These are phyloP conservation scores for Citrus hindsii DNA, from an alignment of 345 rosid species.

Conservation along the genomic window DNA sequence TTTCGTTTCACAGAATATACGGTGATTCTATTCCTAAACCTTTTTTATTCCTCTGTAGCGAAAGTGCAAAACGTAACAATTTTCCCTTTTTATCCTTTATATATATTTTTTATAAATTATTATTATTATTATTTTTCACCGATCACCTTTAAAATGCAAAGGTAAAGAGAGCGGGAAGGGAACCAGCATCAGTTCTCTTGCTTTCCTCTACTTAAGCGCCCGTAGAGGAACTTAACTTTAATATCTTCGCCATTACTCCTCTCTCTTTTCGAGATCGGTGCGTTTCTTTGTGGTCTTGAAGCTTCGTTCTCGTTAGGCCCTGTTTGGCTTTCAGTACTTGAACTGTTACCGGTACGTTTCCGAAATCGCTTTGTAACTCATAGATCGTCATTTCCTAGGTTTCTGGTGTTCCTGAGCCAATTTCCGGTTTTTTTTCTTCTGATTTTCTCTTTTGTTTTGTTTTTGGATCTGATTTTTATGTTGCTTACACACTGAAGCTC, in stretches of 20 bases:
- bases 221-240: background rate
- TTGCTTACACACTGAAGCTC: background rate
- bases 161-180: conserved; percentile 44
- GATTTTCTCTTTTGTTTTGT: background rate
- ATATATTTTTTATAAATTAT: background rate
- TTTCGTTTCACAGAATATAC: conserved; percentile 24
- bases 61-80: conserved; percentile 1
- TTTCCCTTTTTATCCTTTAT: background rate
- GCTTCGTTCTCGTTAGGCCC: background rate
- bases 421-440: background rate
- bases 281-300: conserved; percentile 4
- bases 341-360: conserved; percentile 37
- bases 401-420: background rate
- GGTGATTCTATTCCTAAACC: background rate
- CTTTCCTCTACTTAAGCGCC: conserved; percentile 26
- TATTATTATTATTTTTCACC: background rate
- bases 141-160: conserved; percentile 26
- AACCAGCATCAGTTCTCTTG: conserved; percentile 14
- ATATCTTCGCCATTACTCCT: background rate
- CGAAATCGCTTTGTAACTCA: conserved; percentile 7
- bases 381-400: conserved; percentile 14
- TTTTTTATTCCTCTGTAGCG: background rate
- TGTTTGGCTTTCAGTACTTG: conserved; percentile 8
- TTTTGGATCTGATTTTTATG: conserved; percentile 18
- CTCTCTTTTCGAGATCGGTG: conserved; percentile 37